These are phyloP conservation scores for Agaricus blazei DNA, from an alignment of 768 basidiomycete species.

Conservation along the genomic window DNA sequence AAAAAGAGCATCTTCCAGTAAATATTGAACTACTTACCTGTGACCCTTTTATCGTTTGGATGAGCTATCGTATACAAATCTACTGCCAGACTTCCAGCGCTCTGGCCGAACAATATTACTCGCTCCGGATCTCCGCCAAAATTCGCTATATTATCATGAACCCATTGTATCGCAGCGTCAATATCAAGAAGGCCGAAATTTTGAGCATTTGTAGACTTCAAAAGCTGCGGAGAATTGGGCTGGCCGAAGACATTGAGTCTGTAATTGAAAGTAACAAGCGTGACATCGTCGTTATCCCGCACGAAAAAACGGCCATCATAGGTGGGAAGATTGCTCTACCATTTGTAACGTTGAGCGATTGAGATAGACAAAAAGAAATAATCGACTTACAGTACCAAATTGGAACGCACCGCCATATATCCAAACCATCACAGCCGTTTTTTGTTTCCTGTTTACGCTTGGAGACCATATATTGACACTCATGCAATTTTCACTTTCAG, in stretches of 20 bases:
- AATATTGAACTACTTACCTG: conserved; percentile 14
- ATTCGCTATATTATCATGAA: conserved; percentile 40
- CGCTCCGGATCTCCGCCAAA: conserved; percentile 39
- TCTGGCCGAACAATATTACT: conserved; percentile 31
- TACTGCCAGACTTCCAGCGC: conserved; percentile 28
- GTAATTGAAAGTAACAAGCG: conserved; percentile 34
- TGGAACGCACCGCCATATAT: conserved; percentile 31
- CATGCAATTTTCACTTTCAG: conserved; percentile 32
- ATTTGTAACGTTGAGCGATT: neutral
- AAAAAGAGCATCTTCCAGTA: neutral
- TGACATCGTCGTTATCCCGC: conserved; percentile 28
- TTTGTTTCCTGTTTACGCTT: conserved; percentile 8
- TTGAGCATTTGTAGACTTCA: conserved; percentile 18
- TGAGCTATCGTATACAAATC: conserved; percentile 31
- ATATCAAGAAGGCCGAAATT: conserved; percentile 37
- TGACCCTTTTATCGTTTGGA: conserved; percentile 26
- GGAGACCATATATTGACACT: conserved; percentile 36
- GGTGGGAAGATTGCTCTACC: conserved; percentile 22
- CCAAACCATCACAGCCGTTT: conserved; percentile 30
- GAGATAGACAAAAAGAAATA: neutral
- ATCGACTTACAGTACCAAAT: conserved; percentile 26
- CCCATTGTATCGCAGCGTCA: conserved; percentile 40
- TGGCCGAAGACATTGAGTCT: conserved; percentile 35
- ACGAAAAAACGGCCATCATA: conserved; percentile 29
- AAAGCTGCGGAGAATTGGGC: conserved; percentile 34